Evolutionary conservation across 2,329 filamentous ascomycete genomes (phyloP).

Genomic region (Hysterium pulicare): DNA sequence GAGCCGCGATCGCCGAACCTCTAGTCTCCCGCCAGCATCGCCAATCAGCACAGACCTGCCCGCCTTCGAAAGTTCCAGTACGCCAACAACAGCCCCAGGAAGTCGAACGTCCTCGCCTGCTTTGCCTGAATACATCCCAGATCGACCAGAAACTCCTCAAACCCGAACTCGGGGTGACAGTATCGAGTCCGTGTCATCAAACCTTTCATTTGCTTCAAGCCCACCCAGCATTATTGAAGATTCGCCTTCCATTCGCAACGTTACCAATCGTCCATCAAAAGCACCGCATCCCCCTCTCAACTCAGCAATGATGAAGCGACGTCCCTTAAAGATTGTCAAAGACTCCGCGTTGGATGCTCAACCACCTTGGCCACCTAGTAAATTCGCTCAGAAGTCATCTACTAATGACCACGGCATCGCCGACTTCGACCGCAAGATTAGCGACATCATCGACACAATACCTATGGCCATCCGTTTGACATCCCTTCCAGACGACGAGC

Average conservation of each 20-base stretch:
- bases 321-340: slow-evolving; percentile 38
- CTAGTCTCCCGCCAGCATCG: not conserved
- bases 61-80: not conserved
- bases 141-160: slow-evolving; percentile 29
- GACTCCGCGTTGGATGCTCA: slow-evolving; percentile 14
- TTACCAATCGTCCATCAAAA: slow-evolving; percentile 22
- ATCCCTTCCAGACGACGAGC: slow-evolving; percentile 26
- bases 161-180: slow-evolving; percentile 25
- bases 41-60: slow-evolving; percentile 5
- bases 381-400: slow-evolving; percentile 21
- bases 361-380: slow-evolving; percentile 34
- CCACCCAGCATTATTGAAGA: slow-evolving; percentile 28
- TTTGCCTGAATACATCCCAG: not conserved
- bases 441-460: slow-evolving; percentile 71
- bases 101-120: not conserved
- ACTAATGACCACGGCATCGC: slow-evolving; percentile 40
- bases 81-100: not conserved
- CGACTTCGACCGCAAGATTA: slow-evolving; percentile 75
- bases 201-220: slow-evolving; percentile 30
- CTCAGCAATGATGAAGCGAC: slow-evolving; percentile 41
- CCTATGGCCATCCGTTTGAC: slow-evolving; percentile 76
- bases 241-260: slow-evolving; percentile 34
- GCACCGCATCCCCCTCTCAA: slow-evolving; percentile 41
- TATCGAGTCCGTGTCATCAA: slow-evolving; percentile 27
- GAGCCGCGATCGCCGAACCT: slow-evolving; percentile 9